Percentiles rank a stretch among this genome's conserved stretches.
phyloP scores from a whole-genome alignment of 78 protist genomes.

The Speleostelium caveatum region DNA sequence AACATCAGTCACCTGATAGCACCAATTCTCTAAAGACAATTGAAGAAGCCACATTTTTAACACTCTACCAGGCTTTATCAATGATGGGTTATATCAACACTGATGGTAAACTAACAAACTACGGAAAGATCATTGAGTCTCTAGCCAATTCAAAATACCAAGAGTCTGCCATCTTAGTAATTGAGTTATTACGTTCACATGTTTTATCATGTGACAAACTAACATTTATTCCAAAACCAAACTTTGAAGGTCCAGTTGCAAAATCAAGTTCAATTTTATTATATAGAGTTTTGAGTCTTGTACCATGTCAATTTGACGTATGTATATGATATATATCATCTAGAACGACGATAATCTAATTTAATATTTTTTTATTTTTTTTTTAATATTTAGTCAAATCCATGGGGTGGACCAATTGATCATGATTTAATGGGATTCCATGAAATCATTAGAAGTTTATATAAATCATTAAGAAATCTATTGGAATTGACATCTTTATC shows the following conservation, averaged over 20 bases:
- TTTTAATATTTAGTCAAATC: constrained; percentile 12
- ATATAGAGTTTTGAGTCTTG: constrained; percentile 54
- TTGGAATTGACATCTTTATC: constrained; percentile 43
- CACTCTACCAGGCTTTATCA: constrained; percentile 21
- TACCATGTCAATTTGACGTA: constrained; percentile 59
- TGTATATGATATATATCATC: neutral
- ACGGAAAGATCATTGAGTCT: neutral
- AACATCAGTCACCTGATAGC: no score
- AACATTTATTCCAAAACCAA: constrained; percentile 60
- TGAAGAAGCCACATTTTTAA: constrained; percentile 33
- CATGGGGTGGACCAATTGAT: constrained; percentile 78
- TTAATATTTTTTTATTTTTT: neutral
- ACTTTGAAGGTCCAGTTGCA: constrained; percentile 31
- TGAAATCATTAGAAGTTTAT: constrained; percentile 47
- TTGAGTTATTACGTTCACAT: constrained; percentile 60
- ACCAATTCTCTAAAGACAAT: constrained; percentile 1
- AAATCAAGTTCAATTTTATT: constrained; percentile 10
- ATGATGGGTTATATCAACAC: constrained; percentile 47
- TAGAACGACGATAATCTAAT: neutral
- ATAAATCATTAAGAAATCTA: constrained; percentile 52
- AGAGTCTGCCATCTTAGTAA: constrained; percentile 20
- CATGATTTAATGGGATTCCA: constrained; percentile 80
- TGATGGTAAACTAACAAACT: neutral
- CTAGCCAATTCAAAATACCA: constrained; percentile 13
- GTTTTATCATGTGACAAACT: constrained; percentile 19